Conservation (phyloP, 345 rosid species). For the Cochlearia excelsa region DNA sequence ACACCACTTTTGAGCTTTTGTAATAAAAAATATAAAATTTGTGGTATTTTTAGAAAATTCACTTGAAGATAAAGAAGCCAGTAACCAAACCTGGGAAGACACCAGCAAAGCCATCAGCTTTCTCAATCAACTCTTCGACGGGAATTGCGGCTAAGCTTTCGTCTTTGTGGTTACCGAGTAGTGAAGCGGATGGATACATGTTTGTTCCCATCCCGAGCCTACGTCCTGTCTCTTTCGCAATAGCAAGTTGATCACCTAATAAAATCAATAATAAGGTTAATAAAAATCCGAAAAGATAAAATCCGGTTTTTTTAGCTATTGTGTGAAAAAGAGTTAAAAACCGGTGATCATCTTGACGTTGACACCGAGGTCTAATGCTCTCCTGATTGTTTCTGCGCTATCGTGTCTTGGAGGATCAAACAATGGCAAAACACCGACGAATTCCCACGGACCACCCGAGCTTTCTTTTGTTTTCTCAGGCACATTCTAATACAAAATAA, state of each 20-base stretch:
- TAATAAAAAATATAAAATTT: no score
- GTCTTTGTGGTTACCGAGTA: slow-evolving; percentile 66
- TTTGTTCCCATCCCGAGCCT: slow-evolving; percentile 97
- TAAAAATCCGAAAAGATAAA: no score
- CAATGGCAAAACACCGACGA: slow-evolving; percentile 55
- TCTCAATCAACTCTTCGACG: slow-evolving; percentile 77
- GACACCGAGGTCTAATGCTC: slow-evolving; percentile 77
- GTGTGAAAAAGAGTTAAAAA: no score
- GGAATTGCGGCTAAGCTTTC: slow-evolving; percentile 45
- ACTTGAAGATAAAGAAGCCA: background rate
- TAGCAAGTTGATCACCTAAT: slow-evolving; percentile 87
- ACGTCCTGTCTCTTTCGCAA: slow-evolving; percentile 91
- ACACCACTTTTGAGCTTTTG: no score
- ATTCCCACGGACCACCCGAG: slow-evolving; percentile 78
- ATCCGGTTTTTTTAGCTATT: no score
- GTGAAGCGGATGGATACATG: slow-evolving; percentile 89
- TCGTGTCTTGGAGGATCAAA: slow-evolving; percentile 64
- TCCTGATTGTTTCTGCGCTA: slow-evolving; percentile 56
- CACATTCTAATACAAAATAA: slow-evolving; percentile 38
- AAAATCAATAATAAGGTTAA: no score
- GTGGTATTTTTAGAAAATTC: no score
- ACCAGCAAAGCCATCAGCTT: slow-evolving; percentile 92
- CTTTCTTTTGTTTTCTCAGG: slow-evolving; percentile 73
- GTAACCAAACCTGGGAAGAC: slow-evolving; percentile 69
- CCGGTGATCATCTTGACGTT: slow-evolving; percentile 98